These are phyloP conservation scores for Cladorrhinum samala DNA, from an alignment of 495 filamentous ascomycete genomes.

Conservation along the genomic window DNA sequence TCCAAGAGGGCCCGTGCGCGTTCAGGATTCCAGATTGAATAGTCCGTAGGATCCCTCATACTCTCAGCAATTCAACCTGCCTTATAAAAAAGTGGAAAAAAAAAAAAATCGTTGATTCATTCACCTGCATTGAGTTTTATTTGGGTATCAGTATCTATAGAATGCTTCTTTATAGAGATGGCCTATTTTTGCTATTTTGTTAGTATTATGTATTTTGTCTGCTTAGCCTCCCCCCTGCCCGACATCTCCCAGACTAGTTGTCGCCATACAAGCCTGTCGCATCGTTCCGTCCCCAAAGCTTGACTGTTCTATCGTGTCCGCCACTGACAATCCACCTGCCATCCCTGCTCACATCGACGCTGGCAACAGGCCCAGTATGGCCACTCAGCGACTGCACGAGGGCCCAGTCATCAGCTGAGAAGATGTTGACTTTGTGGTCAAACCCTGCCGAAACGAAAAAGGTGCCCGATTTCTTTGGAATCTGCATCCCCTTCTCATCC, in stretches of 20 bases:
- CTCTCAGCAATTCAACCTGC: no score
- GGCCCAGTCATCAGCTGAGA: conserved; percentile 93
- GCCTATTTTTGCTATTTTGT: background rate
- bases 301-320: conserved; percentile 91
- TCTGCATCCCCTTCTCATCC: conserved; percentile 56
- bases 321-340: conserved; percentile 88
- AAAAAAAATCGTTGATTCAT: no score
- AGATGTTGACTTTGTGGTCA: conserved; percentile 92
- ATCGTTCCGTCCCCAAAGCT: conserved; percentile 91
- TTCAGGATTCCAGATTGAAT: no score
- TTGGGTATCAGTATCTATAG: background rate
- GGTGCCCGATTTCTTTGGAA: conserved; percentile 65
- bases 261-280: conserved; percentile 40
- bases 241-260: no score
- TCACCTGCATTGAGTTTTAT: background rate
- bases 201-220: no score
- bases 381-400: conserved; percentile 81
- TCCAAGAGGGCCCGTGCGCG: conserved; percentile 7
- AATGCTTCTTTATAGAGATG: background rate
- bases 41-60: no score
- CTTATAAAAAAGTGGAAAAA: no score
- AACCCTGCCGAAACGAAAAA: conserved; percentile 90
- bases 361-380: conserved; percentile 85
- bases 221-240: no score
- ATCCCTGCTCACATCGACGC: conserved; percentile 78